Evolutionary conservation across 257 asterid species (phyloP).

Genomic region (Phtheirospermum japonicum): DNA sequence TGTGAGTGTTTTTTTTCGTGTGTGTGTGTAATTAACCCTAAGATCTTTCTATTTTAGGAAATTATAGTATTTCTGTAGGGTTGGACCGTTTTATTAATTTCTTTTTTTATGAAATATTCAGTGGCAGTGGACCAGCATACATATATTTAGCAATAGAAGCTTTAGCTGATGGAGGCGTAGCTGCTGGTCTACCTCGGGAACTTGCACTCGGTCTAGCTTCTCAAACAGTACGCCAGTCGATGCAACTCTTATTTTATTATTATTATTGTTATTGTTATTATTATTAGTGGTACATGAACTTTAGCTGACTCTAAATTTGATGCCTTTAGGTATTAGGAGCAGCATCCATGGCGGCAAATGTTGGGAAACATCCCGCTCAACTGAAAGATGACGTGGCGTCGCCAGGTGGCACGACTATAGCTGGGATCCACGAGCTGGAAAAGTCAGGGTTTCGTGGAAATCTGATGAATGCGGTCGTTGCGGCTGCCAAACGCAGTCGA

Average conservation of each 20-base stretch:
- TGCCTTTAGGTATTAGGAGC: conserved; percentile 82
- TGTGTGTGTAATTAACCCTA: no score
- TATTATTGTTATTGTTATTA: no score
- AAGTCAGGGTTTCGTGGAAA: conserved; percentile 85
- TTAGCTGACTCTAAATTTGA: conserved; percentile 2
- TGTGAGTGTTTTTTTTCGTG: no score
- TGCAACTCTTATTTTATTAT: no score
- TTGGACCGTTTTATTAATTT: conserved; percentile 19
- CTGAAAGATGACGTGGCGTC: conserved; percentile 96
- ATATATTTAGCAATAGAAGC: conserved; percentile 90
- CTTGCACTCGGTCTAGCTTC: conserved; percentile 88
- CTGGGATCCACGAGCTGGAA: conserved; percentile 86
- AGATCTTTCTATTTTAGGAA: no score
- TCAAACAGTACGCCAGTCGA: conserved; percentile 66
- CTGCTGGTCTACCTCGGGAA: conserved; percentile 94
- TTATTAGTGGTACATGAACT: no score
- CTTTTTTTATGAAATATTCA: conserved; percentile 34
- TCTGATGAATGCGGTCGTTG: conserved; percentile 88
- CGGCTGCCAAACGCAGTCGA: conserved; percentile 82
- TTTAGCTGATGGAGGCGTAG: conserved; percentile 99
- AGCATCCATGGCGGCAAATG: conserved; percentile 61
- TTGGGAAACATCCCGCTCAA: conserved; percentile 89
- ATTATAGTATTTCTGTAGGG: background rate
- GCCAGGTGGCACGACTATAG: conserved; percentile 90
- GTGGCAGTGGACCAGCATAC: conserved; percentile 98